Evolutionary conservation across 768 basidiomycete genomes (phyloP), one percentile per base, ranked within the genome.

Genomic region (Nidula microcarpa): DNA sequence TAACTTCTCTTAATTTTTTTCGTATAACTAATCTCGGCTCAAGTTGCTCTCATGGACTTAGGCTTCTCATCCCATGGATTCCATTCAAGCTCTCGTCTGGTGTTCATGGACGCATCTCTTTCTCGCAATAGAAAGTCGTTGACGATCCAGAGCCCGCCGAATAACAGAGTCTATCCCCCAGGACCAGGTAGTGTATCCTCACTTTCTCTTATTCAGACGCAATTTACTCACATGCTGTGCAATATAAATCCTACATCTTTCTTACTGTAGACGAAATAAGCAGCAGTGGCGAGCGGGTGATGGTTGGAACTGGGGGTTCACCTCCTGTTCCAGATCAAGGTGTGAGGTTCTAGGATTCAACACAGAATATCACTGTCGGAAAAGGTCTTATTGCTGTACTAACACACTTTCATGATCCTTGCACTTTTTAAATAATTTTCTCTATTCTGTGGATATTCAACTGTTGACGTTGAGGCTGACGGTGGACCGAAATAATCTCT

Each of bases 301-400:
- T 77, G 59, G 62, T 76, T 41, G 76, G 75, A 7, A 71, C 66
- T 41, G 75, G 76, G 5, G 57, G 58, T 23, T 58, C 69, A 2
- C 76, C 76, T 0, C 74, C 74, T 4, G 75, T 75, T 13, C 33
- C 58, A 33, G 66, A 68, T 33, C 69, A 71, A 49, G 69, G 69
- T 18, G 51, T 69, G 16, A 55, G 32, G 17, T 50, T 65, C 49
- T 53, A 35, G 57, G 34, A 30, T 30, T 30, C 23, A 30, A 30
- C 23, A 30, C 23, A 30, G 23, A 30, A 30, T 30, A 30, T 4
- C 23, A 30, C 23, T 30, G 3, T 30, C 23, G 23, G 23, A 30
- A 30, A 30, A 3, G 23, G 23, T 30, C 23, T 30, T 30, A 4
- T 30, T 30, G 23, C 23, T 30, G 23, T 30, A 30, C 23, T 30